Base-by-base conservation (phyloP, 768 basidiomycete genomes). In the Russula griseocarnosa region DNA sequence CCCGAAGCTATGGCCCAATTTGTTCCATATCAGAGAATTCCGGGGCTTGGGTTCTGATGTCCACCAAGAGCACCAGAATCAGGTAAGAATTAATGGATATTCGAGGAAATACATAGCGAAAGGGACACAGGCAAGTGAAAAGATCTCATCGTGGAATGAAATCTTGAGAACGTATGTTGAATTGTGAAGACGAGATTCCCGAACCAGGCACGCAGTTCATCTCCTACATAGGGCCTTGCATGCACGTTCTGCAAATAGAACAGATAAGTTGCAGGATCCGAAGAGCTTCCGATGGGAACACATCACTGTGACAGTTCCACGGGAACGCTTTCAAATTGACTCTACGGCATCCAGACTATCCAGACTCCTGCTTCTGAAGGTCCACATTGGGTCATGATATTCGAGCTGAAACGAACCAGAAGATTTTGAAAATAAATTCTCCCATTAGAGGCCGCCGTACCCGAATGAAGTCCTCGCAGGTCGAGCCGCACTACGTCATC, bases 401-500 rank as follows among this genome's bases (percentile, higher is more conserved):
- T 51, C 16, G 34, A 4, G 47, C 13, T 42, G 5, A 18, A n/a
- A n/a, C n/a, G n/a, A n/a, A n/a, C n/a, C n/a, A n/a, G 34, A 53
- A 10, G 22, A 20, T 40, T 54, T 64, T 55, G 59, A 55, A 44
- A 60, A 46, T 52, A 50, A 42, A 30, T 9, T 32, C 40, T 51
- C 47, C 63, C 47, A 49, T 61, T 56, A 60, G 58, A 44, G 51
- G 57, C 24, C 40, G 30, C 52, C 36, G 24, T n/a, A 38, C n/a
- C 28, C 24, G 5, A 42, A n/a, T 59, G 36, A 44, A 36, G 22
- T 44, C 34, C 42, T 44, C 24, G 11, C 28, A 28, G 49, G 61
- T 58, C 62, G 53, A 59, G 58, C 38, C 63, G n/a, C 30, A 40
- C 52, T 64, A 65, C 60, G 64, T 65, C 64, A 65, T 65, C 3